Conservation (phyloP, 805 yeast species). For the Cyberlindnera bimundalis region DNA sequence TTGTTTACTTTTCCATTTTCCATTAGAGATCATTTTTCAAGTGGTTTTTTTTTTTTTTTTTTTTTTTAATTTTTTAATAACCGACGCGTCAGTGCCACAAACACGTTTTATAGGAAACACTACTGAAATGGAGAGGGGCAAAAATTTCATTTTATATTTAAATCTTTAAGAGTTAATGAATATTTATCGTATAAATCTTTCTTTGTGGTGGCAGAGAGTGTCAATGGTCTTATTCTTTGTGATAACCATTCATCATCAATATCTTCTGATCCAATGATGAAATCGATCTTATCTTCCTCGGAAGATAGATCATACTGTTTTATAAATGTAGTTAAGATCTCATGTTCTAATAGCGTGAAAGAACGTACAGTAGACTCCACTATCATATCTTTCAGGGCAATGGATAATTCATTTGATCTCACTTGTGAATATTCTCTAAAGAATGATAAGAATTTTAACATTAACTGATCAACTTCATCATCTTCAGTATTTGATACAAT, state of each 20-base stretch:
- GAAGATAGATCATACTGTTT: background rate
- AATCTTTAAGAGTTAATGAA: background rate
- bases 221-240: slow-evolving; percentile 23
- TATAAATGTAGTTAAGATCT: slow-evolving; percentile 11
- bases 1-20: too few relatives aligned
- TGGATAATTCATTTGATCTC: slow-evolving; percentile 8
- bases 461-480: slow-evolving; percentile 19
- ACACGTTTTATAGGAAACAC: too few relatives aligned
- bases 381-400: slow-evolving; percentile 1
- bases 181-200: slow-evolving; percentile 11
- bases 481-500: slow-evolving; percentile 18
- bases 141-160: too few relatives aligned
- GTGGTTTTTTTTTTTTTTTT: too few relatives aligned
- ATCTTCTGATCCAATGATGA: slow-evolving; percentile 22
- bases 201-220: slow-evolving; percentile 12
- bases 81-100: too few relatives aligned
- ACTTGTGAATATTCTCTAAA: slow-evolving; percentile 15
- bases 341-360: slow-evolving; percentile 20
- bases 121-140: too few relatives aligned
- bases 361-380: slow-evolving; percentile 18
- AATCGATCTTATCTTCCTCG: slow-evolving; percentile 16
- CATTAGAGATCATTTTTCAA: too few relatives aligned
- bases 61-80: too few relatives aligned
- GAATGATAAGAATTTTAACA: slow-evolving; percentile 22
- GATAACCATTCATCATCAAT: slow-evolving; percentile 25